These are phyloP conservation scores for Pyrenopolyporus hunteri DNA, from an alignment of 495 filamentous ascomycete species.

Conservation along the genomic window DNA sequence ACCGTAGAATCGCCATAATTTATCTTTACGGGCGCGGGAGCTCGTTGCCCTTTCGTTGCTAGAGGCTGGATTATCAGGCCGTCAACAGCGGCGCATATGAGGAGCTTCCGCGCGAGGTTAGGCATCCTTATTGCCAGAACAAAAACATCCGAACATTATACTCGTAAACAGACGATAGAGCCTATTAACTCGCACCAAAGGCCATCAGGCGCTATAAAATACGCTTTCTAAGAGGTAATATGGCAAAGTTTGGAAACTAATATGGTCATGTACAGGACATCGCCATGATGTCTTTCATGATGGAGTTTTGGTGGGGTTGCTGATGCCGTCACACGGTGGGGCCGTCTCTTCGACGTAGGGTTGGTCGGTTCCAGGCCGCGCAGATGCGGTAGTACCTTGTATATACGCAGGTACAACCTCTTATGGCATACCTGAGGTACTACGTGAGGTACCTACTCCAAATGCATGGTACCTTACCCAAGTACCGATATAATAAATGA, in stretches of 20 bases:
- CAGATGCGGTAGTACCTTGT: slow-evolving; percentile 3
- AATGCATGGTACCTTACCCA: too few species aligned
- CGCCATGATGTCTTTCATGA: slow-evolving; percentile 23
- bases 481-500: too few species aligned
- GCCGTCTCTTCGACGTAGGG: slow-evolving; percentile 4
- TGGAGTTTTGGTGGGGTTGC: slow-evolving; percentile 34
- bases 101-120: slow-evolving; percentile 74
- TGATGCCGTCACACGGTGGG: slow-evolving; percentile 40
- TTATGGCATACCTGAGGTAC: background rate
- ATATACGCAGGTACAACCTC: slow-evolving; percentile 2
- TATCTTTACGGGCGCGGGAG: slow-evolving; percentile 63
- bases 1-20: slow-evolving; percentile 73
- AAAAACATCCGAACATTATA: slow-evolving; percentile 22
- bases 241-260: slow-evolving; percentile 8
- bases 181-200: too few species aligned
- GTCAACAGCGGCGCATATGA: slow-evolving; percentile 83
- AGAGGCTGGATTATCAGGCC: slow-evolving; percentile 83
- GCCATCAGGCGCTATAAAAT: too few species aligned
- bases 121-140: slow-evolving; percentile 61
- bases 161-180: background rate
- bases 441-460: background rate
- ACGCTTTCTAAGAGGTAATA: too few species aligned
- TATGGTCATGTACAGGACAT: slow-evolving; percentile 18
- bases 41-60: slow-evolving; percentile 56
- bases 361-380: background rate